Evolutionary conservation across 768 basidiomycete genomes (phyloP).

Genomic region (Dioszegia aurantiaca): DNA sequence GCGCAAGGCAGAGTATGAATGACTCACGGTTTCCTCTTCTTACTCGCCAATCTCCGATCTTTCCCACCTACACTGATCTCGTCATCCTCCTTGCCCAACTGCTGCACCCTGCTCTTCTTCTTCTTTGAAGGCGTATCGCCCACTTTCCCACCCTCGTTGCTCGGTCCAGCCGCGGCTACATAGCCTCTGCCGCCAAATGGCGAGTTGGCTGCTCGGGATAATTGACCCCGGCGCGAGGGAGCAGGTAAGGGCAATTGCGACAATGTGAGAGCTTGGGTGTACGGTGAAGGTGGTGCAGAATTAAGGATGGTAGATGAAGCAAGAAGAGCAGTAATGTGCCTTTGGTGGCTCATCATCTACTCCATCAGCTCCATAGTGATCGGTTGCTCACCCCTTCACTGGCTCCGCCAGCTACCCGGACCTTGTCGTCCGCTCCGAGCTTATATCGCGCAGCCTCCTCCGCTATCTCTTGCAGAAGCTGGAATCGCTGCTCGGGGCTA

Average conservation of each 20-base stretch:
- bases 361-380: slow-evolving; percentile 2
- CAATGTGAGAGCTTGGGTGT: slow-evolving; percentile 39
- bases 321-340: slow-evolving; percentile 48
- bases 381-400: slow-evolving; percentile 73
- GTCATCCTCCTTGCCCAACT: slow-evolving; percentile 42
- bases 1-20: neutral
- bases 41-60: slow-evolving; percentile 29
- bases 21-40: slow-evolving; percentile 44
- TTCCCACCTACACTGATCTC: slow-evolving; percentile 34
- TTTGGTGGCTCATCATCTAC: slow-evolving; percentile 52
- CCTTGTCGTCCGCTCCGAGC: slow-evolving; percentile 95
- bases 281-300: slow-evolving; percentile 37
- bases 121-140: slow-evolving; percentile 48
- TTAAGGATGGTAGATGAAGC: slow-evolving; percentile 48
- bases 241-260: slow-evolving; percentile 20
- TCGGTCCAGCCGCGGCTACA: slow-evolving; percentile 14
- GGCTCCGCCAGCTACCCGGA: slow-evolving; percentile 85
- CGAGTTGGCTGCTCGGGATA: slow-evolving; percentile 38
- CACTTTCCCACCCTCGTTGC: slow-evolving; percentile 16
- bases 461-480: slow-evolving; percentile 85
- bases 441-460: slow-evolving; percentile 89
- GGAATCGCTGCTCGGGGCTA: slow-evolving; percentile 63
- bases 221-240: slow-evolving; percentile 25
- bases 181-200: slow-evolving; percentile 34
- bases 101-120: slow-evolving; percentile 40